Percentiles rank a stretch among this genome's conserved stretches.
Conservation (phyloP, 345 rosid genomes). For the Brassica juncea region DNA sequence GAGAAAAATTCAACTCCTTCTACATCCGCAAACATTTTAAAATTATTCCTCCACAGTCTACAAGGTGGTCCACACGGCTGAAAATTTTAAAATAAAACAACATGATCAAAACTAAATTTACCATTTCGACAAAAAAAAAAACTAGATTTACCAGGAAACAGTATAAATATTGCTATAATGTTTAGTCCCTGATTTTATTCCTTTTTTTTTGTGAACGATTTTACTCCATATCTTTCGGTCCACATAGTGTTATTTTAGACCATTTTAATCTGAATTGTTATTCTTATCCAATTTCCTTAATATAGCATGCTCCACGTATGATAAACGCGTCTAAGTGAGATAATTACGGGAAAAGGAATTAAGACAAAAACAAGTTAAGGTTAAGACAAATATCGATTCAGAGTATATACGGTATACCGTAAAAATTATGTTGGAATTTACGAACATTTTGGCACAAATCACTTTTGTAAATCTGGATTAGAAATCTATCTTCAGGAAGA, state of each 20-base stretch:
- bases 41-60: background rate
- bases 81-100: background rate
- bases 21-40: conserved; percentile 34
- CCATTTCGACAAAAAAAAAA: background rate
- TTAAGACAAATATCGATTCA: conserved; percentile 2
- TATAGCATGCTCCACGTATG: conserved; percentile 17
- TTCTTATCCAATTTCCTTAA: conserved; percentile 33
- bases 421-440: conserved; percentile 19
- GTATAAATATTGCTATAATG: background rate
- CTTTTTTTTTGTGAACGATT: too few relatives aligned
- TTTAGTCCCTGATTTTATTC: conserved; percentile 28
- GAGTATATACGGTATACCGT: background rate
- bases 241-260: conserved; percentile 27
- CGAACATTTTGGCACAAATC: conserved; percentile 11
- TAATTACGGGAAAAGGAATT: conserved; percentile 23
- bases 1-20: conserved; percentile 52
- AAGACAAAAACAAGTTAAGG: conserved; percentile 5
- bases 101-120: background rate
- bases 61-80: conserved; percentile 34
- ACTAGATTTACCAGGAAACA: conserved; percentile 20
- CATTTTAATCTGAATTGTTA: conserved; percentile 17
- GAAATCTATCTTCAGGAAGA: background rate
- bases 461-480: background rate
- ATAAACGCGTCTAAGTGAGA: conserved; percentile 35
- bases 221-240: conserved; percentile 39